Evolutionary conservation across 75 land plant genomes (phyloP).

Genomic region (Picea glauca): DNA sequence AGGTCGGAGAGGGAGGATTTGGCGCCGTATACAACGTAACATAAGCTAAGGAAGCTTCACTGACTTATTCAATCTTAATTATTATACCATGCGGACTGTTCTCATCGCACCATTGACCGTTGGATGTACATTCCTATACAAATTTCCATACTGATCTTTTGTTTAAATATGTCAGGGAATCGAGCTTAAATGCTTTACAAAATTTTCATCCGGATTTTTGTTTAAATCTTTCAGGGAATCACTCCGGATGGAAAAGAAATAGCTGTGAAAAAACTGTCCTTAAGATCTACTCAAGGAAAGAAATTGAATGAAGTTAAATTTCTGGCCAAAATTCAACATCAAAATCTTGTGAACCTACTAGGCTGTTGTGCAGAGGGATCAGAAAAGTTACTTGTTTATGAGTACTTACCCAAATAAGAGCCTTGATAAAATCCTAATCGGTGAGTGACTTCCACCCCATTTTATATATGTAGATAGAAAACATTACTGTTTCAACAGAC

Average conservation of each 20-base stretch:
- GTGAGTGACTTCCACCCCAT: not conserved
- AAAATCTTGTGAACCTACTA: conserved; percentile 8
- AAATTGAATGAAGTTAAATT: conserved; percentile 6
- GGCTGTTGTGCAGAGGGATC: conserved; percentile 20
- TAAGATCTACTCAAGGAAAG: not conserved
- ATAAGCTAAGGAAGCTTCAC: not conserved
- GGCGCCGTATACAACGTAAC: not conserved
- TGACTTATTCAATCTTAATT: too few species aligned
- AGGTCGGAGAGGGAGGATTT: conserved; percentile 4
- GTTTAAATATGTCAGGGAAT: too few species aligned
- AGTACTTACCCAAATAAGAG: conserved; percentile 26
- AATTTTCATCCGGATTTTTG: not conserved
- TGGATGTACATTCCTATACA: too few species aligned
- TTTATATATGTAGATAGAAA: too few species aligned
- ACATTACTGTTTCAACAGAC: too few species aligned
- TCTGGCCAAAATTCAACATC: conserved; percentile 3
- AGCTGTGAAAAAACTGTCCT: not conserved
- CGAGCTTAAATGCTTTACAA: too few species aligned
- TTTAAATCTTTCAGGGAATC: conserved; percentile 3
- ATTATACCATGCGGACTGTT: too few species aligned
- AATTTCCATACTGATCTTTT: too few species aligned
- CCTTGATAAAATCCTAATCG: conserved; percentile 19
- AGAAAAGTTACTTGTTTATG: conserved; percentile 12
- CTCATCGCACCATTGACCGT: too few species aligned
- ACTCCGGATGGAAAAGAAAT: conserved; percentile 1